Percentiles rank a stretch among this genome's conserved stretches.
Conservation (phyloP, 306 rosid species). For the Castanea crenata region DNA sequence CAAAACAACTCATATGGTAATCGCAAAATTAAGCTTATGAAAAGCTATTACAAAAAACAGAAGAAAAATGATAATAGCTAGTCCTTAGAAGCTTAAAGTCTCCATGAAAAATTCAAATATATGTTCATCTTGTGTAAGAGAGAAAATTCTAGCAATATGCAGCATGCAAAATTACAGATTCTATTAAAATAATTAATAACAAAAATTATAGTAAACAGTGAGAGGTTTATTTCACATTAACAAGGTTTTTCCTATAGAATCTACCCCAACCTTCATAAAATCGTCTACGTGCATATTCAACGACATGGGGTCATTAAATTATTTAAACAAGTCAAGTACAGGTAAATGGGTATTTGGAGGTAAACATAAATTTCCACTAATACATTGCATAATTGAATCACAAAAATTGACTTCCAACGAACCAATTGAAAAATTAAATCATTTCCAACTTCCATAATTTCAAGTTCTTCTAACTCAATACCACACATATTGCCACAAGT, state of each 20-base stretch:
- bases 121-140: not conserved
- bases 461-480: not conserved
- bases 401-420: not conserved
- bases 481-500: not conserved
- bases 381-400: not conserved
- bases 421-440: not conserved
- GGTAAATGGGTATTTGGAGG: no score
- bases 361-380: not conserved
- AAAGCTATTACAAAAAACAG: not conserved
- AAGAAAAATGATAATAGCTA: not conserved
- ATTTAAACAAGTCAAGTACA: no score
- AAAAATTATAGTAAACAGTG: no score
- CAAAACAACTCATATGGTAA: not conserved
- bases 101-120: not conserved
- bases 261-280: no score
- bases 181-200: not conserved
- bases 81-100: not conserved
- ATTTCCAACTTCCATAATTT: not conserved
- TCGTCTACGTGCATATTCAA: no score
- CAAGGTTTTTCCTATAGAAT: no score
- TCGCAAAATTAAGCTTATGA: not conserved
- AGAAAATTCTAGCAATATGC: not conserved
- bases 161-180: not conserved
- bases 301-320: no score
- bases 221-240: no score